phyloP scores from a whole-genome alignment of 805 yeast genomes.

The Candida pseudoglaebosa region DNA sequence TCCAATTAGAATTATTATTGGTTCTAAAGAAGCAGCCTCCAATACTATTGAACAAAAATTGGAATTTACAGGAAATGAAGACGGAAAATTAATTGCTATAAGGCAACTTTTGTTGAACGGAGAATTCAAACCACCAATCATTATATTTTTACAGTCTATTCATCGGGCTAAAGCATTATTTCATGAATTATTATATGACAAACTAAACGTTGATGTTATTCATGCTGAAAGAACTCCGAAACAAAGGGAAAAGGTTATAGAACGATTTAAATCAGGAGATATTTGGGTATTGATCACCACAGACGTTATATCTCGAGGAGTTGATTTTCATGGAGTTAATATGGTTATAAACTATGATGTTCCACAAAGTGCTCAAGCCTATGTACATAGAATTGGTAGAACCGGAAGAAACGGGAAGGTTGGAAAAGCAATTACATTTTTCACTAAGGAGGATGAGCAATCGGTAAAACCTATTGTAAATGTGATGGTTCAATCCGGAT shows the following conservation, averaged over 20 bases:
- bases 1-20: conserved; percentile 83
- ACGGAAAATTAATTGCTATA: conserved; percentile 89
- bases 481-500: conserved; percentile 93
- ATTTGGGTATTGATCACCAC: conserved; percentile 96
- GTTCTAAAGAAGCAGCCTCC: conserved; percentile 92
- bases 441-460: conserved; percentile 81
- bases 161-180: conserved; percentile 92
- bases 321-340: conserved; percentile 94
- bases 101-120: conserved; percentile 83
- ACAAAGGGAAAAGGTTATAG: conserved; percentile 83
- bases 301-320: conserved; percentile 94
- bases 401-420: conserved; percentile 92
- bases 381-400: conserved; percentile 97
- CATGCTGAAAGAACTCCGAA: conserved; percentile 90
- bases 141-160: conserved; percentile 88
- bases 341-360: conserved; percentile 94
- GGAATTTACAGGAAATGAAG: conserved; percentile 86
- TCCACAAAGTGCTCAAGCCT: conserved; percentile 89
- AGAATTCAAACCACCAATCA: conserved; percentile 86
- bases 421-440: conserved; percentile 88
- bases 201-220: conserved; percentile 88
- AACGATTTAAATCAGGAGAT: conserved; percentile 82
- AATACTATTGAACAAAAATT: conserved; percentile 76
- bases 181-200: conserved; percentile 90
- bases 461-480: conserved; percentile 81